phyloP scores from a whole-genome alignment of 202 grass and related monocot species.

The Saccharum hybrid region DNA sequence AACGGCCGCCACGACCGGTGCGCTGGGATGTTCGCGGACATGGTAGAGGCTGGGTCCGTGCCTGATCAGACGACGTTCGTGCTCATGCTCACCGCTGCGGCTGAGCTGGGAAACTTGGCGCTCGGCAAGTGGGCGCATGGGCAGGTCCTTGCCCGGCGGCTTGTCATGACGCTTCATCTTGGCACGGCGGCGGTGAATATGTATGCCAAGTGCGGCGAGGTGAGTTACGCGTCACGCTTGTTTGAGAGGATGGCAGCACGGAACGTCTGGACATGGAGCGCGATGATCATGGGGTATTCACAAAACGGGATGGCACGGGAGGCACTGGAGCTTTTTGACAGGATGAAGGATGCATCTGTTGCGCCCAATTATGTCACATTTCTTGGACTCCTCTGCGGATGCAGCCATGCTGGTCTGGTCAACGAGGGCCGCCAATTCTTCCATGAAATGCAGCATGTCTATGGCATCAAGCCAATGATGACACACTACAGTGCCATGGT shows the following conservation, averaged over 20 bases:
- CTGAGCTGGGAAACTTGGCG: slow-evolving; percentile 49
- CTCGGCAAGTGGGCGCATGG: slow-evolving; percentile 56
- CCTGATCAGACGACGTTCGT: slow-evolving; percentile 51
- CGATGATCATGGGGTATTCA: slow-evolving; percentile 64
- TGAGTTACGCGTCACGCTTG: slow-evolving; percentile 43
- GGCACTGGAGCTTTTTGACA: slow-evolving; percentile 53
- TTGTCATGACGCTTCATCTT: slow-evolving; percentile 58
- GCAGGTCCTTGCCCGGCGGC: slow-evolving; percentile 39
- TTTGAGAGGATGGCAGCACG: slow-evolving; percentile 47
- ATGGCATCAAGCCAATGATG: slow-evolving; percentile 59
- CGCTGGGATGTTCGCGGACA: slow-evolving; percentile 33
- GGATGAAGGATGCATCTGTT: slow-evolving; percentile 47
- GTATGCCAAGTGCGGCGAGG: slow-evolving; percentile 61
- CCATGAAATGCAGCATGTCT: slow-evolving; percentile 53
- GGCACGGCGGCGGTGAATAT: slow-evolving; percentile 58
- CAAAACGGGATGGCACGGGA: slow-evolving; percentile 50
- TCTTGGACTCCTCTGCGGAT: slow-evolving; percentile 58
- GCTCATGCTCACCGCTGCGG: slow-evolving; percentile 46
- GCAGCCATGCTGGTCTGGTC: slow-evolving; percentile 60
- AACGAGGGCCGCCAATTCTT: slow-evolving; percentile 54
- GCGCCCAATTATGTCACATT: slow-evolving; percentile 61
- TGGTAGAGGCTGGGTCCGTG: slow-evolving; percentile 46
- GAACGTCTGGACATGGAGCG: slow-evolving; percentile 77
- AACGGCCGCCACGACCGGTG: slow-evolving; percentile 36
- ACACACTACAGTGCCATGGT: slow-evolving; percentile 67